Evolutionary conservation across 805 yeast species (phyloP), one percentile per base, ranked within the genome.

Genomic region (Metschnikowia corniflorae): DNA sequence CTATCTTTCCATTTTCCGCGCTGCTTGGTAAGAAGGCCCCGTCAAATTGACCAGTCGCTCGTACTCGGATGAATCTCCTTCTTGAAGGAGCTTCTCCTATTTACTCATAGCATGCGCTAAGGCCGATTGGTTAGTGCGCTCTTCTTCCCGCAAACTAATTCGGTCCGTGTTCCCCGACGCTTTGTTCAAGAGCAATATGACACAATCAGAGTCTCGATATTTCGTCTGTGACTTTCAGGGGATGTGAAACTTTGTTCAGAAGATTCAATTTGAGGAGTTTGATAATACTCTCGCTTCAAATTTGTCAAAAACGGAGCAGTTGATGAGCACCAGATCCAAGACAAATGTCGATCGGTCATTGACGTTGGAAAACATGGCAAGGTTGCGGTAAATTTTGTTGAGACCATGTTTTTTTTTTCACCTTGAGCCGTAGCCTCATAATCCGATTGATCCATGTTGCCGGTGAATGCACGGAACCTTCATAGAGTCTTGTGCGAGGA

Each of bases 251-350:
- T n/a, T n/a, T n/a, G n/a, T n/a, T n/a, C n/a, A n/a, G n/a, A n/a
- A n/a, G n/a, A n/a, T n/a, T n/a, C n/a, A 3, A n/a, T 5, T 3
- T 10, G 5, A 7, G 2, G 22, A 6, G 22, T 26, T 21, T 15
- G 23, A 4, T 5, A 5, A n/a, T 18, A 35, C 23, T 9, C 31
- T 31, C 8, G 32, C 19, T 29, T 60, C 67, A 33, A 57, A 44
- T 15, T 43, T 35, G 7, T 29, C 35, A 39, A 65, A 66, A 1
- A 43, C 58, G 26, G 56, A 54, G 7, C 49, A 40, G 47, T 50
- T 64, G 7, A 55, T 31, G 15, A 66, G 39, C 1, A 65, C 54
- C 33, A 56, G 58, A 38, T 68, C 73, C 39, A 68, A 57, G 2
- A 63, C 51, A 29, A 56, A 63, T 0, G 71, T 50, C 20, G 53